phyloP scores from a whole-genome alignment of 2,329 filamentous ascomycete genomes.

The Epichloe aotearoae region DNA sequence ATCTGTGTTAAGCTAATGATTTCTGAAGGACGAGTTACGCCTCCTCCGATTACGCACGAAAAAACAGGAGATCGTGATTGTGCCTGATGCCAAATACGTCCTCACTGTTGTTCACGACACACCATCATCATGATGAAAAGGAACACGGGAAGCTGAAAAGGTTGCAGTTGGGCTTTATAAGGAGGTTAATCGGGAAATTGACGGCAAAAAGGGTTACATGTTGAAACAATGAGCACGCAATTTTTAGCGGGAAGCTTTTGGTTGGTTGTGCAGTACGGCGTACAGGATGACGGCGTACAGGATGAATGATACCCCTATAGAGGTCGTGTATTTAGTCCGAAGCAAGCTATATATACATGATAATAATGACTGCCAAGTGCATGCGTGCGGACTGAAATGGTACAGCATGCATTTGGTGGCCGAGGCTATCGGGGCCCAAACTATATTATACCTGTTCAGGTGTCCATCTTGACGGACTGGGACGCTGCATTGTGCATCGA shows the following conservation, averaged over 20 bases:
- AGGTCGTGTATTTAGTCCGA: background rate
- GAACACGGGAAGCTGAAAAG: background rate
- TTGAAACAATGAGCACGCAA: background rate
- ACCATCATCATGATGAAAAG: slow-evolving; percentile 42
- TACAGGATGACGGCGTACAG: slow-evolving; percentile 6
- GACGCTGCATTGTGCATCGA: too few species aligned
- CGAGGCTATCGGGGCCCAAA: too few species aligned
- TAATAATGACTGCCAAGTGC: background rate
- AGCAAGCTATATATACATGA: background rate
- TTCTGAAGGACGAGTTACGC: slow-evolving; percentile 56
- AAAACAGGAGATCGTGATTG: slow-evolving; percentile 74
- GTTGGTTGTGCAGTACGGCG: slow-evolving; percentile 1
- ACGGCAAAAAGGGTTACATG: background rate
- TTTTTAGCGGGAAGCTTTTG: background rate
- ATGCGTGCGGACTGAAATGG: background rate
- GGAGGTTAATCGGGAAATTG: background rate
- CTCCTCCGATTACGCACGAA: slow-evolving; percentile 66
- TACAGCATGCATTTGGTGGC: too few species aligned
- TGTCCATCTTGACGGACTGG: too few species aligned
- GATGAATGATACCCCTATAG: slow-evolving; percentile 5
- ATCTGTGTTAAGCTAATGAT: slow-evolving; percentile 10
- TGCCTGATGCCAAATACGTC: slow-evolving; percentile 67
- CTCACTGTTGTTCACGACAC: slow-evolving; percentile 72
- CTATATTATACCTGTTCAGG: too few species aligned
- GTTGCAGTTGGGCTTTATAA: background rate